Percentiles rank a stretch among this genome's conserved stretches.
phyloP scores from a whole-genome alignment of 495 filamentous ascomycete genomes.

The Neurospora sp. region DNA sequence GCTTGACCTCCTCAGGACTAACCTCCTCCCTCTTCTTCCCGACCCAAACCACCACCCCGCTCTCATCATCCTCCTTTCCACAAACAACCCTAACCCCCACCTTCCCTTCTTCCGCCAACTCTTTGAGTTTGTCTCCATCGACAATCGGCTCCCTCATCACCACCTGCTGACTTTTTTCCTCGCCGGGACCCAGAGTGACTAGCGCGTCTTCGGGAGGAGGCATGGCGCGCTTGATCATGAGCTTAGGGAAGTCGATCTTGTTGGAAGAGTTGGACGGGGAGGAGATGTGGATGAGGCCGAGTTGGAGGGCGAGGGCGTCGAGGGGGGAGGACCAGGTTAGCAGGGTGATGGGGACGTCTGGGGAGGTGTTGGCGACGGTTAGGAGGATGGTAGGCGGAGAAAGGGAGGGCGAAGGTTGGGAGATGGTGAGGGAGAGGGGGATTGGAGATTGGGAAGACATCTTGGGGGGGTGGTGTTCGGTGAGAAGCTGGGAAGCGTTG shows the following conservation, averaged over 20 bases:
- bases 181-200: slow-evolving; percentile 29
- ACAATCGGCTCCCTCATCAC: background rate
- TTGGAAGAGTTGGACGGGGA: slow-evolving; percentile 16
- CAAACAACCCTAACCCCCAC: background rate
- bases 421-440: background rate
- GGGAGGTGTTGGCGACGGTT: slow-evolving; percentile 32
- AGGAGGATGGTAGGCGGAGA: background rate
- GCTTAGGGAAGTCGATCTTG: slow-evolving; percentile 26
- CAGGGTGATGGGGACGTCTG: slow-evolving; percentile 32
- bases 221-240: slow-evolving; percentile 36
- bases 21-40: background rate
- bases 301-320: slow-evolving; percentile 33
- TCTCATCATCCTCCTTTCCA: background rate
- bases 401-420: background rate
- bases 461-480: background rate
- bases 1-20: background rate
- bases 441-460: background rate
- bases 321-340: slow-evolving; percentile 41
- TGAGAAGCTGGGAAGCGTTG: background rate
- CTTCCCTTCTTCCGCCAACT: background rate
- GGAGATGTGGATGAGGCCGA: slow-evolving; percentile 36
- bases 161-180: background rate
- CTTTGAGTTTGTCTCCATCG: background rate
- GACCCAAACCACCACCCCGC: background rate
- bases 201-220: slow-evolving; percentile 33